Evolutionary conservation across 2,329 filamentous ascomycete species (phyloP), one percentile per base, ranked within the genome.

Genomic region (Claviceps sp.): DNA sequence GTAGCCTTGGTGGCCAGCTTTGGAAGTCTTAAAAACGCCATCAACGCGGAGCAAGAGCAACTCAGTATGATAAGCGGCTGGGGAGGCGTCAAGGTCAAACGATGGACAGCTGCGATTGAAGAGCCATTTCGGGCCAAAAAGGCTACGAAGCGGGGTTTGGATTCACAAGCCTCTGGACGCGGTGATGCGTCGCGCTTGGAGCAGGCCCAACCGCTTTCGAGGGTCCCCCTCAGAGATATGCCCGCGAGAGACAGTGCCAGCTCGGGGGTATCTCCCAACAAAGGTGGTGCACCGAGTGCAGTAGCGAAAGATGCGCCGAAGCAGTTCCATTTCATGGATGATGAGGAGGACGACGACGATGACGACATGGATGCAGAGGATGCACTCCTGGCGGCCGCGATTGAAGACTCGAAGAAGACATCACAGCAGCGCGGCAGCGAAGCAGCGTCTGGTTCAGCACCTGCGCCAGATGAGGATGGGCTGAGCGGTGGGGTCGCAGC

Each of bases 71-170:
- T 98, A n/a, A 79, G 84, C 34, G 93, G 93, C 1, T 98, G 90
- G 90, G 93, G 93, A 38, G 88, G 94, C 68, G 89, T 88, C 71
- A 98, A 98, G 68, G 89, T 96, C 22, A 85, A 86, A 67, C 80
- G 82, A 53, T 97, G 91, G 91, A 84, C 78, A 58, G 78, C 74
- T 52, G 85, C 86, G 10, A 85, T 96, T 1, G 80, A 88, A 54
- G 89, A 95, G 67, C 88, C 89, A 0, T 96, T 97, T 60, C 73
- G 88, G 53, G 81, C 85, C 5, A 81, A 82, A 60, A 85, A 84
- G 61, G 79, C 86, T 2, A 79, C 77, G n/a, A 87, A 72, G 62
- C 59, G 66, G 39, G 58, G 57, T 24, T 53, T 61, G 45, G 58
- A 57, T 30, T 52, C 61, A 44, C 62, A 61, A 47, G 56, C 59